A percentile compares a stretch with the other conserved stretches of the same genome.
These are phyloP conservation scores for Cyberlindnera xylosilytica DNA, from an alignment of 805 yeast genomes.

Conservation along the genomic window DNA sequence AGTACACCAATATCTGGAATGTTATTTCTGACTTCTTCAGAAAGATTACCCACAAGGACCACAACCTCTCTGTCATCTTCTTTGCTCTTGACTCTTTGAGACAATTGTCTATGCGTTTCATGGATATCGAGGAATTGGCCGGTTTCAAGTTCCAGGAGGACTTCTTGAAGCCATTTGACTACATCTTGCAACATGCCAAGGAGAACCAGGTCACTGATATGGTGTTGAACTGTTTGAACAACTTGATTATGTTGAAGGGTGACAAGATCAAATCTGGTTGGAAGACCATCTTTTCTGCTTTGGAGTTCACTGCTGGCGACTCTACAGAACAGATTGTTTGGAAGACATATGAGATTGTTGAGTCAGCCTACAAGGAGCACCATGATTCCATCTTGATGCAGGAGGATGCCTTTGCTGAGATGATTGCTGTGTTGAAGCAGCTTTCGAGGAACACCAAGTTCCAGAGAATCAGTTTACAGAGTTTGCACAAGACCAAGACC, in stretches of 20 bases:
- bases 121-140: constrained; percentile 89
- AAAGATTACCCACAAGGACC: constrained; percentile 69
- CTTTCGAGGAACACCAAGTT: constrained; percentile 80
- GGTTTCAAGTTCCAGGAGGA: constrained; percentile 96
- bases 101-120: constrained; percentile 87
- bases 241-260: constrained; percentile 77
- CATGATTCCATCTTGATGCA: constrained; percentile 62
- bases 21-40: constrained; percentile 90
- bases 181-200: constrained; percentile 65
- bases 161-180: constrained; percentile 86
- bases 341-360: constrained; percentile 62
- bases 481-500: constrained; percentile 68
- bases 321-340: constrained; percentile 55
- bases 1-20: constrained; percentile 95
- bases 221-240: constrained; percentile 86
- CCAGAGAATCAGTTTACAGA: constrained; percentile 76
- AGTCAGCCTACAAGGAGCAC: constrained; percentile 58
- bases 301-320: constrained; percentile 69
- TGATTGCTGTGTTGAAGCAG: constrained; percentile 73
- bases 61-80: constrained; percentile 71
- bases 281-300: constrained; percentile 80
- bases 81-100: constrained; percentile 94
- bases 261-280: constrained; percentile 86
- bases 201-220: constrained; percentile 75
- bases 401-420: constrained; percentile 57